Base-by-base conservation (phyloP, 73 alveolate species). In the Durusdinium trenchii region DNA sequence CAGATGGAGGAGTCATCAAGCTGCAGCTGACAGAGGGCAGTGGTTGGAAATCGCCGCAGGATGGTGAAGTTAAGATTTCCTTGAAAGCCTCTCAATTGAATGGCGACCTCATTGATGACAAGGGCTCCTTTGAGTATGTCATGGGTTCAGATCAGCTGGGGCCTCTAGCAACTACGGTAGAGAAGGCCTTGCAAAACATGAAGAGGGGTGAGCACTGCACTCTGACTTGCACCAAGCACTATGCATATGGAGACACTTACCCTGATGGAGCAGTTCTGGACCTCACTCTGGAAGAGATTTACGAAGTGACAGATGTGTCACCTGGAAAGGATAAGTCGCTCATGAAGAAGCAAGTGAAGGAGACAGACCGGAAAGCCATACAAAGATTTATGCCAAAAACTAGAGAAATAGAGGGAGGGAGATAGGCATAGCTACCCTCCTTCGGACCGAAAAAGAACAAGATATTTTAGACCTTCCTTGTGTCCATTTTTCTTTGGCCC, bases 1-100 rank as follows among this genome's bases (percentile, higher is more conserved):
- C 38, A 20, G 94, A 84, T 23, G 94, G 75, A 16, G 76, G 76
- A 18, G 94, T 84, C 52, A 84, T 84, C 75, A 48, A 50, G 94
- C n/a, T 40, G 6, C 71, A 35, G 43, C 43, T 62, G 76, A 4
- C 76, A 20, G 76, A 71, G 48, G 90, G 90, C 64, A 10, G 64
- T 42, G 90, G 90, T 45, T 79, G 90, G 90, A 79, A 47, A 45
- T 45, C 90, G 36, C 90, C 90, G 36, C 62, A 85, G 54, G 3
- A 40, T n/a, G 45, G n/a, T 26, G 90, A 50, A 73, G 82, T 86
- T 43, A 57, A 28, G 43, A 30, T 57, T 30, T 86, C 95, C 57
- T 9, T 86, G 82, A 86, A 57, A 61, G 30, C 20, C 50, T 32
- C 57, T 30, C n/a, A 38, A 57, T 9, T 50, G 42, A 82, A 57